Evolutionary conservation across 305 asterid species (phyloP).

Genomic region (Fraxinus albicans): DNA sequence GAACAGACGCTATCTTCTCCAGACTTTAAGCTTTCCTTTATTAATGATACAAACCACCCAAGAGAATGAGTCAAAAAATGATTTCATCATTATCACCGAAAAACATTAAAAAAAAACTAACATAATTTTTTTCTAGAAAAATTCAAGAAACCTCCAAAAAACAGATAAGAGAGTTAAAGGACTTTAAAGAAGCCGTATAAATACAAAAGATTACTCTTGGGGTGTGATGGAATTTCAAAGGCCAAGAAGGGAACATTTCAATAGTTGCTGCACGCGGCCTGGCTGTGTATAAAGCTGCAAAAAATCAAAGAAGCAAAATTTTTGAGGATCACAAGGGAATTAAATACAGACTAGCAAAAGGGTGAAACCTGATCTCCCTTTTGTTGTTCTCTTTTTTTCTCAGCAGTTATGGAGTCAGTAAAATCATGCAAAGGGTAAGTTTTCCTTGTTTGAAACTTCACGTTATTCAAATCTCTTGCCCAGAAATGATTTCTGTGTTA

Average conservation of each 20-base stretch:
- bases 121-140: background rate
- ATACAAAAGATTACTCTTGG: conserved; percentile 40
- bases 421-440: conserved; percentile 58
- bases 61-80: conserved; percentile 34
- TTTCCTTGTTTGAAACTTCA: conserved; percentile 76
- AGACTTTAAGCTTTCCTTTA: conserved; percentile 75
- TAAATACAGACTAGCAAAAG: conserved; percentile 9
- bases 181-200: background rate
- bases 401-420: conserved; percentile 72
- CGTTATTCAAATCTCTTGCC: conserved; percentile 57
- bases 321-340: conserved; percentile 31
- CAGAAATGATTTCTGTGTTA: conserved; percentile 63
- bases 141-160: conserved; percentile 31
- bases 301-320: conserved; percentile 48
- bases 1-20: conserved; percentile 80
- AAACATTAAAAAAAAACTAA: background rate
- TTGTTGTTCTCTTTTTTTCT: conserved; percentile 12
- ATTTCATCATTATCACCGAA: conserved; percentile 36
- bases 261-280: conserved; percentile 77
- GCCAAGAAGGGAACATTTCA: conserved; percentile 97
- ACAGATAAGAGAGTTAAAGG: background rate
- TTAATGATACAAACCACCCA: conserved; percentile 17
- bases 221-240: conserved; percentile 71
- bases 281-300: conserved; percentile 75
- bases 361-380: conserved; percentile 36